Base-by-base conservation (phyloP, 2,329 filamentous ascomycete species). In the Fusarium sp. region DNA sequence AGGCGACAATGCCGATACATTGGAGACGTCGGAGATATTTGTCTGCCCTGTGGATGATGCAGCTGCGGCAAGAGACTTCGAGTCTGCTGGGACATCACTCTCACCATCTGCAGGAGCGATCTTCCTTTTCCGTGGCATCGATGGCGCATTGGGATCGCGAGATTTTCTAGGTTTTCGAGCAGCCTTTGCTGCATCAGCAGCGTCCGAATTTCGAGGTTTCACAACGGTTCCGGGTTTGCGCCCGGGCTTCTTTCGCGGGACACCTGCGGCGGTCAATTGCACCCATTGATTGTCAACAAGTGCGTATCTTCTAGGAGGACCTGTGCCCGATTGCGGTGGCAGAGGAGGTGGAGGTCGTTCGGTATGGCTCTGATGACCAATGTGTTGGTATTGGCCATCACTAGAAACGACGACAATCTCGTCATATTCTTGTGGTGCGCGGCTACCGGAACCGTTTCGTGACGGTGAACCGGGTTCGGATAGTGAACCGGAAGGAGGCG, bases 171-270 rank as follows among this genome's bases (percentile, higher is more conserved):
- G 80, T 66, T 83, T 84, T 59, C 85, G 84, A 11, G 63, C 43
- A 52, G 79, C 79, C 75, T 87, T 87, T 69, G 81, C 33, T 18
- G 56, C 58, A 18, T 80, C 77, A 51, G 77, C 77, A 46, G 78
- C 79, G 59, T 79, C 77, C 50, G 77, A 75, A 53, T 74, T 74
- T 75, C 80, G 82, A 58, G 78, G 76, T 71, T 84, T 85, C 47
- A 83, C 76, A 54, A 79, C 84, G 62, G 80, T 86, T 74, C 84
- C 91, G 72, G 88, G 87, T 74, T 90, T 90, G 48, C 88, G 84
- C 21, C 87, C 88, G 20, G 88, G 87, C 78, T 90, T 90, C 78
- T 89, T 89, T 6, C 87, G 79, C 1, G 87, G 86, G 9, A 87
- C 74, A 13, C 87, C 87, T 50, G 86, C 86, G 25, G 86, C 86